Percentiles rank a stretch among this genome's conserved stretches.
These are phyloP conservation scores for Guillardia theta DNA, from an alignment of 78 protist genomes.

Conservation along the genomic window DNA sequence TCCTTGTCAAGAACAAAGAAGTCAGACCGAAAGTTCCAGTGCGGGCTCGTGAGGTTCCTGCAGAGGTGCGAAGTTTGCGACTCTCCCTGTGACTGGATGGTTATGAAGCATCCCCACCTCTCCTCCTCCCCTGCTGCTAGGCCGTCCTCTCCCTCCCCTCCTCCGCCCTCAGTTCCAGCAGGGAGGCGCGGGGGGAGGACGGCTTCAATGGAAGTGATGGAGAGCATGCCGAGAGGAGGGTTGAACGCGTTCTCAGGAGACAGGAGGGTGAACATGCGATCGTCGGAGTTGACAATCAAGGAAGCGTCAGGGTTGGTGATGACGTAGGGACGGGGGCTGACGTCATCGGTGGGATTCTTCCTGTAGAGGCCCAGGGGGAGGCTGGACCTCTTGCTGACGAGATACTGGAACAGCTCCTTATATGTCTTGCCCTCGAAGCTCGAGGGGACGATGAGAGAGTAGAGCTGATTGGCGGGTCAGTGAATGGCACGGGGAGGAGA, in stretches of 20 bases:
- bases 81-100: not conserved
- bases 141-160: too few relatives aligned
- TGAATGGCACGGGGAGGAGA: too few relatives aligned
- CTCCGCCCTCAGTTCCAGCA: too few relatives aligned
- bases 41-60: not conserved
- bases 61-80: not conserved
- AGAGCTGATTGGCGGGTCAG: too few relatives aligned
- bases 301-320: not conserved
- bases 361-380: not conserved
- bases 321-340: not conserved
- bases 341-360: not conserved
- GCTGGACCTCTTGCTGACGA: not conserved
- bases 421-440: not conserved
- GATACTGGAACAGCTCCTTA: not conserved
- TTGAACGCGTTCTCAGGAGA: too few relatives aligned
- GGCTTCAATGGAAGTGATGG: too few relatives aligned
- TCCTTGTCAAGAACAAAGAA: not conserved
- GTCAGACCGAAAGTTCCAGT: not conserved
- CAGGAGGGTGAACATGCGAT: not conserved
- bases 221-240: too few relatives aligned
- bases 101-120: not conserved
- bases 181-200: too few relatives aligned
- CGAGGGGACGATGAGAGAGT: not conserved
- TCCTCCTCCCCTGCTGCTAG: too few relatives aligned
- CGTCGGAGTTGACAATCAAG: not conserved